phyloP scores from a whole-genome alignment of 225 moss, liverwort and hornwort species.

The Straminergon stramineum region DNA sequence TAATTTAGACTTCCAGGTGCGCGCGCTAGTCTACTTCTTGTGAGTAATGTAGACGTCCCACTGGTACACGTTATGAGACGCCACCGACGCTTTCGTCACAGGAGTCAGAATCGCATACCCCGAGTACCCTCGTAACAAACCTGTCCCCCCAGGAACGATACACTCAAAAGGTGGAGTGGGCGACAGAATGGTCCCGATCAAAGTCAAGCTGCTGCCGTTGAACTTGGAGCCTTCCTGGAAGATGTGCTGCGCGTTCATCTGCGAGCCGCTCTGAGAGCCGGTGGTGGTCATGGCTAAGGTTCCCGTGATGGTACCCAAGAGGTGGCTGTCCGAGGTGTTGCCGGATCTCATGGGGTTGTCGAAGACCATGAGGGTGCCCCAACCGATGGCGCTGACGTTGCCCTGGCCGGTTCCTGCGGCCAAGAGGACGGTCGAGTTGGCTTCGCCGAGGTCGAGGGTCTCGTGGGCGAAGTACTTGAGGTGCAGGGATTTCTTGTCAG shows the following conservation, averaged over 20 bases:
- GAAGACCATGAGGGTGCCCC: background rate
- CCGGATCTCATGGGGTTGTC: background rate
- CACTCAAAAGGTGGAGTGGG: background rate
- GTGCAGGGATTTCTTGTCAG: background rate
- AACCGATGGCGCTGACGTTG: background rate
- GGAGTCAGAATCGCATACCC: background rate
- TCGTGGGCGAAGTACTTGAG: conserved; percentile 5
- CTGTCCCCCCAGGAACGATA: background rate
- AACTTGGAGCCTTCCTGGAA: background rate
- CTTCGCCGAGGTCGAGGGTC: background rate
- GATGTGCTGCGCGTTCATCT: background rate
- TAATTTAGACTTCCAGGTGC: background rate
- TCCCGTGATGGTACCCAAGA: background rate
- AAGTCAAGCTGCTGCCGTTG: background rate
- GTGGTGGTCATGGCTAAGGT: background rate
- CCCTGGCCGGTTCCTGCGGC: background rate
- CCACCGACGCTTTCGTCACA: background rate
- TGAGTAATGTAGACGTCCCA: background rate
- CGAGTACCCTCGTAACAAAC: background rate
- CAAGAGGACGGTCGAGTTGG: background rate
- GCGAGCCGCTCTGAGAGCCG: background rate
- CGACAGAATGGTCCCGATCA: background rate
- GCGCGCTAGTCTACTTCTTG: background rate
- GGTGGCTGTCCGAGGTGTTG: background rate
- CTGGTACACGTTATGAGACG: background rate